These are phyloP conservation scores for Geranium rotundifolium DNA, from an alignment of 345 rosid species.

Conservation along the genomic window DNA sequence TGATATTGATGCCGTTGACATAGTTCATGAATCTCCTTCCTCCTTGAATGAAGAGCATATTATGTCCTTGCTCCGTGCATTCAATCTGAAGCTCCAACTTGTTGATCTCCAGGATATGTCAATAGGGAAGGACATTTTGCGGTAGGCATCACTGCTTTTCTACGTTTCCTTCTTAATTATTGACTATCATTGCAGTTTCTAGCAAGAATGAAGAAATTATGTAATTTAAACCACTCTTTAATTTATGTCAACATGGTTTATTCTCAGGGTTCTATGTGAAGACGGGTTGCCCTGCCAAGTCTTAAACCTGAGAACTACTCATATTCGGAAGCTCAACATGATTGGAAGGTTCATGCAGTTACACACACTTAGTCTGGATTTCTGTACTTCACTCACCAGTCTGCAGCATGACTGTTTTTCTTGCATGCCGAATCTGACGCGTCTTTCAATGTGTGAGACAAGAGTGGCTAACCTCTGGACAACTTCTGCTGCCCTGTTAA, in stretches of 20 bases:
- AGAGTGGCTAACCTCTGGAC: slow-evolving; percentile 47
- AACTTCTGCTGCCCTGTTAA: slow-evolving; percentile 28
- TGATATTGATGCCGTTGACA: slow-evolving; percentile 26
- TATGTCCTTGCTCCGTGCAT: slow-evolving; percentile 24
- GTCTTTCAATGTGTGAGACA: slow-evolving; percentile 49
- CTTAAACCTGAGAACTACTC: slow-evolving; percentile 21
- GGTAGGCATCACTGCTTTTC: slow-evolving; percentile 16
- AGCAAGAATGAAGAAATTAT: no score
- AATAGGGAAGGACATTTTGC: slow-evolving; percentile 20
- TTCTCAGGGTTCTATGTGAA: slow-evolving; percentile 26
- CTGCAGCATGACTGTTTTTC: slow-evolving; percentile 46
- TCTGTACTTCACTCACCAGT: slow-evolving; percentile 34
- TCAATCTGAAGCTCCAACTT: slow-evolving; percentile 25
- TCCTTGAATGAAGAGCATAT: slow-evolving; percentile 23
- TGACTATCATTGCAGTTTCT: not conserved
- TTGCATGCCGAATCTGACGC: slow-evolving; percentile 39
- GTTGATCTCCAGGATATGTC: slow-evolving; percentile 25
- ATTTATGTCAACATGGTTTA: not conserved
- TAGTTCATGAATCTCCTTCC: slow-evolving; percentile 18
- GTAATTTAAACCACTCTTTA: not conserved
- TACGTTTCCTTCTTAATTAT: not conserved
- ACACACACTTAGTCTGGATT: slow-evolving; percentile 36
- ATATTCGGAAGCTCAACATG: slow-evolving; percentile 29
- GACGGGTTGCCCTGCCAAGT: slow-evolving; percentile 29
- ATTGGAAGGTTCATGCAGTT: slow-evolving; percentile 30